Evolutionary conservation across 139 green algal genomes (phyloP).

Genomic region (Closterium sp.): DNA sequence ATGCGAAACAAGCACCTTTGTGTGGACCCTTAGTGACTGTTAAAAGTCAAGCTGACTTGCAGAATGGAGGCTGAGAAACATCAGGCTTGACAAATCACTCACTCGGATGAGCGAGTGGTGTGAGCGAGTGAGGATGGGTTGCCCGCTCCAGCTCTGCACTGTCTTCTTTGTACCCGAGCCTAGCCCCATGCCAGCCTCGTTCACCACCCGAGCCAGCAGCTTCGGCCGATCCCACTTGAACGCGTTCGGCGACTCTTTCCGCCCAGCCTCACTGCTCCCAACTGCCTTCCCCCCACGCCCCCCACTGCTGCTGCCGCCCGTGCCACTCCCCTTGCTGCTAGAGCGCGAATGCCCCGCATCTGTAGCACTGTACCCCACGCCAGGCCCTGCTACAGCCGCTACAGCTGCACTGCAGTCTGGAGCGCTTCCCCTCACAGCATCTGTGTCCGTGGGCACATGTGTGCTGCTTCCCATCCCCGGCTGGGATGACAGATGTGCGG

Average conservation of each 20-base stretch:
- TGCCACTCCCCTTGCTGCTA: not conserved
- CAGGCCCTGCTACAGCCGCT: not conserved
- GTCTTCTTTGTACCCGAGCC: not conserved
- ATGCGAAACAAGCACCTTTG: not conserved
- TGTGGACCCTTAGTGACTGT: not conserved
- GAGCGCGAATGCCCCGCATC: not conserved
- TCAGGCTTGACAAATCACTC: not conserved
- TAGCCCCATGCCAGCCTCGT: not conserved
- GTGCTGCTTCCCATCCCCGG: not conserved
- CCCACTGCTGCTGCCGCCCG: not conserved
- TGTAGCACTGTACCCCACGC: not conserved
- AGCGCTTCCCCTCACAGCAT: not conserved
- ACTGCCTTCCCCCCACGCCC: not conserved
- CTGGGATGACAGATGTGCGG: not conserved
- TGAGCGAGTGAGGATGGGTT: not conserved
- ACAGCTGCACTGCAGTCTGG: not conserved
- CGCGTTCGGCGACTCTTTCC: not conserved
- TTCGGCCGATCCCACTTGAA: slow-evolving; percentile 4
- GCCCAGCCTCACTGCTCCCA: not conserved
- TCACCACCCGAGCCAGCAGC: slow-evolving; percentile 9
- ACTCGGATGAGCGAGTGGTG: not conserved
- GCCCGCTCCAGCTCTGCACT: not conserved
- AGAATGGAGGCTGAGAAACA: not conserved
- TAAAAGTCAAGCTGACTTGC: not conserved
- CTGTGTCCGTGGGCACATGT: not conserved